Evolutionary conservation across 2,329 filamentous ascomycete species (phyloP).

Genomic region (Capronia americana): DNA sequence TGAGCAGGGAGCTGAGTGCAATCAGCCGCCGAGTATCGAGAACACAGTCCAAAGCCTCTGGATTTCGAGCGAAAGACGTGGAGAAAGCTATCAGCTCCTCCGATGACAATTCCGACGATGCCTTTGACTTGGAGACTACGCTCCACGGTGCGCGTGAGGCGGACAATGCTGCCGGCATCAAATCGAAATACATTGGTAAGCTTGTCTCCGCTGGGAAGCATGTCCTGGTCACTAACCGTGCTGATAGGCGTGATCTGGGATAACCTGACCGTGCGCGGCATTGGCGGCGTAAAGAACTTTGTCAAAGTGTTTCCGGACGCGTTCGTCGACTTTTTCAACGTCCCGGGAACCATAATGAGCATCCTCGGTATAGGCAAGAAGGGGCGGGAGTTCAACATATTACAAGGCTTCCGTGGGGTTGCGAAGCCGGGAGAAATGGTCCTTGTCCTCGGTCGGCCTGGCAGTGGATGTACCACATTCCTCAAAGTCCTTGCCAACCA

Average conservation of each 20-base stretch:
- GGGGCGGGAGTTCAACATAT: conserved; percentile 73
- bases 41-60: conserved; percentile 43
- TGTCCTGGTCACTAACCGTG: background rate
- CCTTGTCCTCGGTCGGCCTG: conserved; percentile 78
- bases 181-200: conserved; percentile 73
- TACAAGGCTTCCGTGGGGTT: conserved; percentile 71
- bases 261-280: conserved; percentile 74
- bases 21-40: conserved; percentile 47
- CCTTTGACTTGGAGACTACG: conserved; percentile 77
- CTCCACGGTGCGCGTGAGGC: conserved; percentile 74
- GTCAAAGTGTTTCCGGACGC: conserved; percentile 78
- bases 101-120: conserved; percentile 58
- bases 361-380: conserved; percentile 71
- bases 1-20: conserved; percentile 50
- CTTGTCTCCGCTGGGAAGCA: background rate
- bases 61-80: conserved; percentile 53
- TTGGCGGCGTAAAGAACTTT: conserved; percentile 75
- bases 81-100: conserved; percentile 62
- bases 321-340: conserved; percentile 76
- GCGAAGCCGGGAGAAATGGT: conserved; percentile 87
- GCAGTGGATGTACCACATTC: conserved; percentile 73
- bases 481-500: conserved; percentile 73
- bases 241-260: conserved; percentile 70
- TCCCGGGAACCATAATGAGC: conserved; percentile 68
- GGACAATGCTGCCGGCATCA: conserved; percentile 78